phyloP scores from a whole-genome alignment of 176 grass and related monocot genomes.

The Zizania latifolia region DNA sequence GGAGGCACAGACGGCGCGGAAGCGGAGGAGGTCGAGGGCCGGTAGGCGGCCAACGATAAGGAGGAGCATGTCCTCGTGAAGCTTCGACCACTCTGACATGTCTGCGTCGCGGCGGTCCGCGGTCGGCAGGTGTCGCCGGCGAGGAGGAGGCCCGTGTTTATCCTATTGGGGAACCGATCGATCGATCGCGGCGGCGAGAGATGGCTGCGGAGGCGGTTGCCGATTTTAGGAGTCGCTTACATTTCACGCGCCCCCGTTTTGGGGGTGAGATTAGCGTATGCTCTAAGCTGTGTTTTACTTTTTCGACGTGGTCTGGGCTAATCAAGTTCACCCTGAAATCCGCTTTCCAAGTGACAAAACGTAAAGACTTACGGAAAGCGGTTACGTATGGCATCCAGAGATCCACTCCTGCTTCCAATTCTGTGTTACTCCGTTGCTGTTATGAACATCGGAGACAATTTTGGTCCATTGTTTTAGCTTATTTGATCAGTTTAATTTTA shows the following conservation, averaged over 20 bases:
- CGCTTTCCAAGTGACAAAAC: too few relatives aligned
- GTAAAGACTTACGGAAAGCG: too few relatives aligned
- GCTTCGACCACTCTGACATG: conserved; percentile 38
- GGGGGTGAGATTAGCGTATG: background rate
- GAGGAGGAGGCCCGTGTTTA: background rate
- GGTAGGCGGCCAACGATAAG: conserved; percentile 33
- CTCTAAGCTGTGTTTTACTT: conserved; percentile 8
- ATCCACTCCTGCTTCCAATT: too few relatives aligned
- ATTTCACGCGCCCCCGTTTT: background rate
- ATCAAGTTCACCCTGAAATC: too few relatives aligned
- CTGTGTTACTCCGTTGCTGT: too few relatives aligned
- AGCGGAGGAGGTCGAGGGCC: conserved; percentile 34
- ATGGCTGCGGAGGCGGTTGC: background rate
- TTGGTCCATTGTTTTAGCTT: too few relatives aligned
- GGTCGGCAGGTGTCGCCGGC: background rate
- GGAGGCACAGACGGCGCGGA: conserved; percentile 39
- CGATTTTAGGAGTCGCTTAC: background rate
- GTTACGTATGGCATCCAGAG: too few relatives aligned
- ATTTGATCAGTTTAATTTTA: too few relatives aligned
- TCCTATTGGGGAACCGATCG: background rate
- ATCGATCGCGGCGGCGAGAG: background rate
- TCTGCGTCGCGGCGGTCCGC: background rate
- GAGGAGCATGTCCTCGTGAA: conserved; percentile 42
- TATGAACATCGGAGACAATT: too few relatives aligned
- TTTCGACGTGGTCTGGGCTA: background rate